Conservation (phyloP, 2,329 filamentous ascomycete genomes). For the Aschersonia sp. region DNA sequence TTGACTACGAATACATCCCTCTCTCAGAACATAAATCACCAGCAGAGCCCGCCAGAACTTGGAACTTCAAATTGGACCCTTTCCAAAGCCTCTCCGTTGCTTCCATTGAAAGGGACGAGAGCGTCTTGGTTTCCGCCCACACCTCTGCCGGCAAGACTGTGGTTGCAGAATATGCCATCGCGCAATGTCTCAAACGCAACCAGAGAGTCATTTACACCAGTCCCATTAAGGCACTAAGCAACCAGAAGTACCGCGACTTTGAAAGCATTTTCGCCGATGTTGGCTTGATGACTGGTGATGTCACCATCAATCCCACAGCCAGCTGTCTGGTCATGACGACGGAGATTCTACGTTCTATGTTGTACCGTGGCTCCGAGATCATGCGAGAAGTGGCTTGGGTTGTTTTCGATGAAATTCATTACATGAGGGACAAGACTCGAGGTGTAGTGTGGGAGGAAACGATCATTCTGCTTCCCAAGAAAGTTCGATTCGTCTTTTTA, state of each 20-base stretch:
- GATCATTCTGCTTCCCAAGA: constrained; percentile 93
- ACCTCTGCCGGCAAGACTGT: constrained; percentile 97
- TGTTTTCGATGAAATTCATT: constrained; percentile 96
- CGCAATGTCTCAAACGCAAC: constrained; percentile 92
- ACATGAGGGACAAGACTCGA: constrained; percentile 85
- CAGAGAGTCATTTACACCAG: constrained; percentile 98
- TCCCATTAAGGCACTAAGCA: constrained; percentile 96
- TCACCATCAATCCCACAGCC: constrained; percentile 96
- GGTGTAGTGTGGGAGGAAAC: constrained; percentile 99
- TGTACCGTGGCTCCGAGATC: constrained; percentile 95
- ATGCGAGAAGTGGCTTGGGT: constrained; percentile 99
- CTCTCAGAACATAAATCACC: constrained; percentile 90
- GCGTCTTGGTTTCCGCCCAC: constrained; percentile 90
- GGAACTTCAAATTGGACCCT: constrained; percentile 84
- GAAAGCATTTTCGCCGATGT: constrained; percentile 91
- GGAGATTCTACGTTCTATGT: constrained; percentile 95
- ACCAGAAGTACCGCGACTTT: constrained; percentile 97
- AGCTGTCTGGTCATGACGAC: constrained; percentile 99
- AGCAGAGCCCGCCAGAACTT: constrained; percentile 68
- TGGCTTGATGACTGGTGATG: constrained; percentile 96
- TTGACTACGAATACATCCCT: constrained; percentile 89
- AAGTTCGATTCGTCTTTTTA: constrained; percentile 96
- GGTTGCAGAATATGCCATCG: constrained; percentile 94
- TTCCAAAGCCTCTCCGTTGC: constrained; percentile 93
- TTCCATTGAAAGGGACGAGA: constrained; percentile 92